Evolutionary conservation across 2,329 filamentous ascomycete species (phyloP), one percentile per base, ranked within the genome.

Genomic region (Hypoxylon sp.): DNA sequence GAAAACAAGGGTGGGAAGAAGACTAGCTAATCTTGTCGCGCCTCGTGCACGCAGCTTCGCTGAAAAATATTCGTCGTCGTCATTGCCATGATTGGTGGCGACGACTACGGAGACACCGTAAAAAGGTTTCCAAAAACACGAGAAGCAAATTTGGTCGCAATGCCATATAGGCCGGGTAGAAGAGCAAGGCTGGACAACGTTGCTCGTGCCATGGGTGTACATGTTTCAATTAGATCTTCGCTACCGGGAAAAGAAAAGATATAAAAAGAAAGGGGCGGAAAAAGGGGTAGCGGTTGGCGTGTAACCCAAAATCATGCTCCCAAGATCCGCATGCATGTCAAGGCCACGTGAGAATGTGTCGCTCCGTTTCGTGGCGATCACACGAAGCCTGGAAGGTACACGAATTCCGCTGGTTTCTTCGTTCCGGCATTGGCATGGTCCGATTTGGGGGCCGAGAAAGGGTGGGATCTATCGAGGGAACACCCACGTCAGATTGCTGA

Each of bases 221-320:
- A 9, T 21, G 52, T 60, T 60, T 60, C 57, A 56, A 18, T 42
- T 50, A 18, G 33, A 11, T 29, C 18, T 31, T 29, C 29, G 50
- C 27, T 50, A 46, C 50, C 49, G 27, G 24, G 10, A 29, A 33
- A n/a, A 45, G 31, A 29, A 40, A 42, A 49, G n/a, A 33, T 20
- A 27, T 60, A 48, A n/a, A n/a, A n/a, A n/a, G n/a, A n/a, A n/a
- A n/a, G 27, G 24, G 10, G 29, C 27, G 10, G 40, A 29, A 29
- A 40, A 42, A 49, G n/a, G 29, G 24, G 35, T 60, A 48, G 57
- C 43, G 52, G 57, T 53, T 45, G 57, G 57, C 52, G 57, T 49
- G 49, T 15, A 31, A 5, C 37, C 37, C 37, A 11, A 40, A 6
- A 23, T 15, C 31, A 35, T 35, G 31, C n/a, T 17, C 18, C 31